phyloP scores from a whole-genome alignment of 352 stramenopile genomes.

The Lagenidium sp. region DNA sequence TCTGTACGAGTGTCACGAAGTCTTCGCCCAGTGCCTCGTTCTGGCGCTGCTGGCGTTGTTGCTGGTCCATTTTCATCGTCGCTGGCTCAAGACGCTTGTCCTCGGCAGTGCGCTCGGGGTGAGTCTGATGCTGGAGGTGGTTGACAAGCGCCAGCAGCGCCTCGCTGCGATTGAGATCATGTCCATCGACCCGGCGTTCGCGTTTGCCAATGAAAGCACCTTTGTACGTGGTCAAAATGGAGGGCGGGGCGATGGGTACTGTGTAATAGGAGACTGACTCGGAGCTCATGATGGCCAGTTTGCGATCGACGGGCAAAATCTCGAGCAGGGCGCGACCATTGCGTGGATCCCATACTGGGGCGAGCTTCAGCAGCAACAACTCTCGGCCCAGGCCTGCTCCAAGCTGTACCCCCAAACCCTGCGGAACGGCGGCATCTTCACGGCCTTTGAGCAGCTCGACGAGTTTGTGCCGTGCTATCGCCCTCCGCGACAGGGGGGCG shows the following conservation, averaged over 20 bases:
- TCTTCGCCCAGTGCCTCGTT: too few relatives aligned
- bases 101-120: slow-evolving; percentile 19
- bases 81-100: slow-evolving; percentile 51
- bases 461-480: slow-evolving; percentile 72
- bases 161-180: slow-evolving; percentile 50
- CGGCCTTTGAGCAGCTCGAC: slow-evolving; percentile 61
- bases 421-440: slow-evolving; percentile 56
- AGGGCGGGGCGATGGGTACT: neutral
- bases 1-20: too few relatives aligned
- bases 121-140: slow-evolving; percentile 19
- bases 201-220: slow-evolving; percentile 76
- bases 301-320: slow-evolving; percentile 72
- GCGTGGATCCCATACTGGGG: slow-evolving; percentile 74
- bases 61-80: slow-evolving; percentile 37
- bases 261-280: too few relatives aligned
- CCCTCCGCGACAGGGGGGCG: slow-evolving; percentile 16
- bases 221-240: slow-evolving; percentile 34
- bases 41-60: slow-evolving; percentile 1
- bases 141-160: slow-evolving; percentile 37
- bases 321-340: slow-evolving; percentile 55
- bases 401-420: slow-evolving; percentile 53
- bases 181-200: slow-evolving; percentile 63
- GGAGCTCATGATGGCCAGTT: slow-evolving; percentile 26
- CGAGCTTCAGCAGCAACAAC: slow-evolving; percentile 42
- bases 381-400: slow-evolving; percentile 22